Evolutionary conservation across 75 land plant species (phyloP), one percentile per base, ranked within the genome.

Genomic region (Sequoia sempervirens): DNA sequence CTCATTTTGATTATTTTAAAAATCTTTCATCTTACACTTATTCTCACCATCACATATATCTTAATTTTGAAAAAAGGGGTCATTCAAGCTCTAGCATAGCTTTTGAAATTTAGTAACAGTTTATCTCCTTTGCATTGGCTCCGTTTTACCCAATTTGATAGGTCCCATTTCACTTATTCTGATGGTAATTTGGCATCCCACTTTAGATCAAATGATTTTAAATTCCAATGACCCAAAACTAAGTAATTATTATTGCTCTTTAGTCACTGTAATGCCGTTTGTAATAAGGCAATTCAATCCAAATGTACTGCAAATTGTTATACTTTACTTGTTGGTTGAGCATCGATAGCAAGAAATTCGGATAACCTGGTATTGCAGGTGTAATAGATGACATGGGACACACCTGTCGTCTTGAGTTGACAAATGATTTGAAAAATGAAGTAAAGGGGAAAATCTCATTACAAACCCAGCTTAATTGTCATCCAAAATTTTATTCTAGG

Each of bases 351-450:
- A 30, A 14, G 73, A 70, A 70, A 70, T 32, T 32, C n/a, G 3
- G 36, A 70, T 32, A 70, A 26, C 12, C 72, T 68, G 34, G 28
- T 68, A 10, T n/a, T 10, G 32, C 28, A 70, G 36, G 14, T 32
- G 32, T 12, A 70, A 70, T n/a, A n/a, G 80, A 78, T 75, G 78
- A 38, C 26, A 18, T 41, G 80, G 41, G 80, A 11, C 80, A 78
- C 80, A 2, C 32, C 2, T 78, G 80, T 45, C 80, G 12, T 78
- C 14, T 78, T 23, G 47, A 45, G 46, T 23, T 43, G 80, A 78
- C 47, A 78, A 11, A 2, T n/a, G 2, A 78, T 40, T 78, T 78
- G 32, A 45, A 38, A 20, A 75, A 76, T 43, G 23, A 23, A n/a
- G n/a, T 28, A 76, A 78, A 78, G 46, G 1, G n/a, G 50, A 45